These are phyloP conservation scores for Prillingera fragicola DNA, from an alignment of 1,284 basidiomycete species.

Conservation along the genomic window DNA sequence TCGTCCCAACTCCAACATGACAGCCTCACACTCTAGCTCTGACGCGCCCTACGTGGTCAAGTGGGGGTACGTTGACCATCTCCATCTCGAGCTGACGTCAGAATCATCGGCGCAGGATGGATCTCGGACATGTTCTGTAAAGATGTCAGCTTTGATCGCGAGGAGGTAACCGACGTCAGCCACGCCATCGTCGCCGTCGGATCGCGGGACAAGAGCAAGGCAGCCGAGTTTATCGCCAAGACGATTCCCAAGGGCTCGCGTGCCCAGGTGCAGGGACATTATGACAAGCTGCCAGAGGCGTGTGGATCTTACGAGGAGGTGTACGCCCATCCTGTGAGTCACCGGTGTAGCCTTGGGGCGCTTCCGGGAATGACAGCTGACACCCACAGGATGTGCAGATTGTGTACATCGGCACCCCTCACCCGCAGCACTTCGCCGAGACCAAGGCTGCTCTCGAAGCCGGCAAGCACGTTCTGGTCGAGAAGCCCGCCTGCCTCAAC, in stretches of 20 bases:
- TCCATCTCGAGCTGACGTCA: no score
- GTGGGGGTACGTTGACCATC: no score
- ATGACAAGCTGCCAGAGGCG: conserved; percentile 54
- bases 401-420: conserved; percentile 52
- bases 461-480: conserved; percentile 48
- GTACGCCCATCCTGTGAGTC: conserved; percentile 60
- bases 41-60: no score
- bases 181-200: conserved; percentile 49
- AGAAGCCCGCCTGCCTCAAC: conserved; percentile 51
- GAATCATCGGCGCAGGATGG: conserved; percentile 10
- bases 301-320: conserved; percentile 75
- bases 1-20: no score
- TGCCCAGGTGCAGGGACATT: conserved; percentile 32
- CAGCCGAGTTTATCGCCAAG: conserved; percentile 46
- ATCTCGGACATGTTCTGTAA: conserved; percentile 41
- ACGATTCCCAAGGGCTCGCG: conserved; percentile 19
- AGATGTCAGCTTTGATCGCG: conserved; percentile 41
- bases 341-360: no score
- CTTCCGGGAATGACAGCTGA: no score
- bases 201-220: conserved; percentile 40
- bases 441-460: conserved; percentile 45
- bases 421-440: conserved; percentile 49
- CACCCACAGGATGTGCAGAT: conserved; percentile 44
- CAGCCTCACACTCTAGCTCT: no score
- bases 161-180: conserved; percentile 42